These are phyloP conservation scores for Acanthamoeba rhysodes DNA, from an alignment of 208 protist genomes.

Conservation along the genomic window DNA sequence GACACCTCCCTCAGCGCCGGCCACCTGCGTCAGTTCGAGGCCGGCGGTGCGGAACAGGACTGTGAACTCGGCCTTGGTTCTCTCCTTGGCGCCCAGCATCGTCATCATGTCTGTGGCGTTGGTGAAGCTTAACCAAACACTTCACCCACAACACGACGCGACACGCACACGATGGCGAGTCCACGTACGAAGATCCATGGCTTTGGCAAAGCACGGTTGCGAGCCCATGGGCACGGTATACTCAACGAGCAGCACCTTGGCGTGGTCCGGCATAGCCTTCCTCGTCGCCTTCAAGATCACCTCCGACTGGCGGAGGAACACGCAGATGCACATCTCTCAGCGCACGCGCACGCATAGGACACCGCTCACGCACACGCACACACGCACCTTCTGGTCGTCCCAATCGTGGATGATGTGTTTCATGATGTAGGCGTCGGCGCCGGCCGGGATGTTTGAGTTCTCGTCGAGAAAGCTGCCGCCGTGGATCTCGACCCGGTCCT, in stretches of 20 bases:
- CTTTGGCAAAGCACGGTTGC: background rate
- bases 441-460: background rate
- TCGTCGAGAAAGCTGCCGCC: background rate
- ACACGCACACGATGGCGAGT: background rate
- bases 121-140: background rate
- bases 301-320: background rate
- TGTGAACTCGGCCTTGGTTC: background rate
- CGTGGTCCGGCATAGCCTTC: background rate
- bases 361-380: no score
- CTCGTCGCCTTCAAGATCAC: slow-evolving; percentile 4
- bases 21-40: background rate
- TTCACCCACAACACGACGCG: no score
- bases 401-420: slow-evolving; percentile 36
- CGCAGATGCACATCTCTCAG: background rate
- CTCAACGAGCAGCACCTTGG: slow-evolving; percentile 3
- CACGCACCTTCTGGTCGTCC: background rate
- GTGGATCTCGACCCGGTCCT: background rate
- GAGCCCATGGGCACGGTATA: background rate
- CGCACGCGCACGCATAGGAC: background rate
- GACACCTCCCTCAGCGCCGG: background rate
- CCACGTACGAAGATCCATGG: slow-evolving; percentile 19
- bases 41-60: background rate
- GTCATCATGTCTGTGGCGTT: slow-evolving; percentile 3
- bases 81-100: slow-evolving; percentile 8
- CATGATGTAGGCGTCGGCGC: slow-evolving; percentile 21